phyloP scores from a whole-genome alignment of 1,139 yeast genomes.

The Ashbya aceris region DNA sequence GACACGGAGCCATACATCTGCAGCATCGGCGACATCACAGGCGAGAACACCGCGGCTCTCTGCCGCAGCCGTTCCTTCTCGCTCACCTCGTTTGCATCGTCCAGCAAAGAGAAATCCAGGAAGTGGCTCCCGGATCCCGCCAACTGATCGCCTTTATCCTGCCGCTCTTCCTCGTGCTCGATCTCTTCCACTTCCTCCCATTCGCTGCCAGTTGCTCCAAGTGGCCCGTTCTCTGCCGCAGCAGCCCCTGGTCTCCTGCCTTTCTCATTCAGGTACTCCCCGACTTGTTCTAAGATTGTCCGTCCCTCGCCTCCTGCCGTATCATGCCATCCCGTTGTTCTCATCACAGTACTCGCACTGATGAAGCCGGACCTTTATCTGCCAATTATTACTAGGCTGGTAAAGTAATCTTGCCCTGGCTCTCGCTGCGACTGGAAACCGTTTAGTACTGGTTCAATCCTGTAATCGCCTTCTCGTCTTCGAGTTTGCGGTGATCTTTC shows the following conservation, averaged over 20 bases:
- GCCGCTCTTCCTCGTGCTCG: slow-evolving; percentile 5
- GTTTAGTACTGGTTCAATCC: too few species aligned
- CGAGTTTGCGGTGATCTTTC: too few species aligned
- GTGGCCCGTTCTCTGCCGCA: neutral
- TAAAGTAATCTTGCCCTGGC: too few species aligned
- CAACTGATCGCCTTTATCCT: slow-evolving; percentile 2
- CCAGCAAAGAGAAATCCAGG: slow-evolving; percentile 7
- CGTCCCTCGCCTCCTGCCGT: neutral
- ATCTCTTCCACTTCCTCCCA: neutral
- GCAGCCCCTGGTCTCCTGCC: neutral
- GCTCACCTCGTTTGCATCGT: neutral
- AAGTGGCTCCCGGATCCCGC: neutral
- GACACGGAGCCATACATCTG: slow-evolving; percentile 12
- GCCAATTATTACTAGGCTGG: too few species aligned
- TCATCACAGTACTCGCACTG: too few species aligned
- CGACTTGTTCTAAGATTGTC: slow-evolving; percentile 29
- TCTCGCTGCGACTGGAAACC: too few species aligned
- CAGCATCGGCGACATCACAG: slow-evolving; percentile 23
- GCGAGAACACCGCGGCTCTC: slow-evolving; percentile 15
- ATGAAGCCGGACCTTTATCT: too few species aligned
- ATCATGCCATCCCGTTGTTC: too few species aligned
- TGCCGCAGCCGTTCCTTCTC: too few species aligned
- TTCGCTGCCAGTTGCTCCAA: neutral
- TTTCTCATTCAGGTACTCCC: slow-evolving; percentile 21
- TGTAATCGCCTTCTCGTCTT: too few species aligned